Percentiles rank a stretch among this genome's conserved stretches.
Conservation (phyloP, 495 filamentous ascomycete species). For the Aspergillus incahuasiensis region DNA sequence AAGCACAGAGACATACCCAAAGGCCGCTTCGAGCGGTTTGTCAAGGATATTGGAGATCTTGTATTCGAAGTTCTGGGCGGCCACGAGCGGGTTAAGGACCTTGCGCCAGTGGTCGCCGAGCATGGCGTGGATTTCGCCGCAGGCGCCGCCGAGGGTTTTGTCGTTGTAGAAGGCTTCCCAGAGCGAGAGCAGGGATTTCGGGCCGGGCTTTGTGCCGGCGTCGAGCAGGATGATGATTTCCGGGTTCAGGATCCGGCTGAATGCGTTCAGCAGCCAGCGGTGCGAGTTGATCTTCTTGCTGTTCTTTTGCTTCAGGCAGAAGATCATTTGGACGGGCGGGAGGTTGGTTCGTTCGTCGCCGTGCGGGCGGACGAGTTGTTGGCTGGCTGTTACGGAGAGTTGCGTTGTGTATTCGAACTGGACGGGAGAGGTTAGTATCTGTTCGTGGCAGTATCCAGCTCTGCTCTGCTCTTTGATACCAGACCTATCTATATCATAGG, state of each 20-base stretch:
- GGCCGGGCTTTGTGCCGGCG: constrained; percentile 90
- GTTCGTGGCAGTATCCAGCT: no score
- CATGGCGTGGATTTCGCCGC: constrained; percentile 98
- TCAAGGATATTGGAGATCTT: constrained; percentile 99
- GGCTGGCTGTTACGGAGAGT: constrained; percentile 92
- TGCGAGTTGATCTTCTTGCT: constrained; percentile 99
- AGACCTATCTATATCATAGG: no score
- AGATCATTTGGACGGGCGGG: constrained; percentile 96
- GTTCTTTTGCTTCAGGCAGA: constrained; percentile 98
- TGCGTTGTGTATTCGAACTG: constrained; percentile 98
- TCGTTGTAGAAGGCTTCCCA: constrained; percentile 99
- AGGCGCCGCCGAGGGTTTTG: constrained; percentile 93
- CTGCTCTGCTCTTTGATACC: no score
- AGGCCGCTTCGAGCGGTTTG: constrained; percentile 94
- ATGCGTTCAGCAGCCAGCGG: constrained; percentile 96
- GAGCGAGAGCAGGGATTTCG: constrained; percentile 83
- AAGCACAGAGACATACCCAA: constrained; percentile 94
- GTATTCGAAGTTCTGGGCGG: constrained; percentile 98
- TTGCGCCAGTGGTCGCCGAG: constrained; percentile 86
- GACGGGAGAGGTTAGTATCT: neutral
- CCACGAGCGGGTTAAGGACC: constrained; percentile 87
- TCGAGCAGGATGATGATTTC: constrained; percentile 95
- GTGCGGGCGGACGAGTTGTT: constrained; percentile 88
- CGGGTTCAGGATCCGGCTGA: constrained; percentile 91
- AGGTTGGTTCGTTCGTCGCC: constrained; percentile 79